Evolutionary conservation across 1,139 yeast species (phyloP), one percentile per base, ranked within the genome.

Genomic region (Pneumocystis murina): DNA sequence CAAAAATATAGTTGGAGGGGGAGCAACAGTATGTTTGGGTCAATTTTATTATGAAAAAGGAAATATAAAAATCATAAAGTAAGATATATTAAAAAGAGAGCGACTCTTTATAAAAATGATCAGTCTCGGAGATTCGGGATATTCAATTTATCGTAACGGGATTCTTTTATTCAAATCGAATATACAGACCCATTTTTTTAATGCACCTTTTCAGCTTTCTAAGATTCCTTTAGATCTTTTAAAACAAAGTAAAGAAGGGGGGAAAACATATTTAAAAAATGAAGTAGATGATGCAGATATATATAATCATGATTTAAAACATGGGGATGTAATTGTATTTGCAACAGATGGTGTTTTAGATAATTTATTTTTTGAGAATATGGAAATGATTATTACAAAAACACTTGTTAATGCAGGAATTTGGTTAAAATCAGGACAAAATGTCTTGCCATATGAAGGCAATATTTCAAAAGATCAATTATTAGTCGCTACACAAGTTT

Each of bases 301-400:
- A 30, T 75, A 68, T n/a, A 66, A 70, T 1, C 68, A 67, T 41
- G 62, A 84, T 66, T 74, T 87, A 62, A 70, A 83, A 69, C 81
- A 80, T 65, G 83, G 84, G 61, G 97, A 92, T 73, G 76, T 92
- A 16, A 82, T 92, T 2, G 75, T 92, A 66, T 84, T 91, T 72
- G 92, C 95, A 59, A 89, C 97, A 0, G 98, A 92, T 75, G 97
- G 97, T 33, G 86, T 91, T 61, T 84, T 88, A 30, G 98, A 92
- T 74, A 92, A 92, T 73, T 82, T 91, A 61, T 80, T 83, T 58
- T 79, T 86, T 0, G 82, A 82, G 63, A 96, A 90, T 72, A 85
- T 90, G 63, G 89, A 84, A 69, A 71, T 80, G 16, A 64, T 73
- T 14, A 75, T 76, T 48, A 71, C 69, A 24, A 71, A 72, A 14